These are phyloP conservation scores for Cryptosporidium ryanae DNA, from an alignment of 169 alveolate genomes.

Conservation along the genomic window DNA sequence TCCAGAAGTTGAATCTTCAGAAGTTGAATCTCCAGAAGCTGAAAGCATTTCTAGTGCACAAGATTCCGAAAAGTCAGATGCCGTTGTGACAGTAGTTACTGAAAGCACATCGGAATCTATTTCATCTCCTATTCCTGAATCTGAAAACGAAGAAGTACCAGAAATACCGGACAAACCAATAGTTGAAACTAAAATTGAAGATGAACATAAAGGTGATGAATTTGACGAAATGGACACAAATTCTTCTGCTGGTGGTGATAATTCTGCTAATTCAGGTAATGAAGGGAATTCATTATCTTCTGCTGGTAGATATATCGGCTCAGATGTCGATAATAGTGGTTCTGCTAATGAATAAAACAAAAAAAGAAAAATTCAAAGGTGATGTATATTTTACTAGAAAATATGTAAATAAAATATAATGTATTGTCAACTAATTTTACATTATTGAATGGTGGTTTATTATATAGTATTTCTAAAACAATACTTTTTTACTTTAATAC, in stretches of 20 bases:
- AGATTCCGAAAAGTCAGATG: too few relatives aligned
- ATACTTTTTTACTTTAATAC: too few relatives aligned
- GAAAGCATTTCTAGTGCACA: too few relatives aligned
- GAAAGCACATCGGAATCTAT: too few relatives aligned
- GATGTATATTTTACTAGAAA: background rate
- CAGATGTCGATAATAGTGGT: conserved; percentile 70
- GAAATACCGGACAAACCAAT: background rate
- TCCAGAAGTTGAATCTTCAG: too few relatives aligned
- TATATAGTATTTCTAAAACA: too few relatives aligned
- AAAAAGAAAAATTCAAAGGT: background rate
- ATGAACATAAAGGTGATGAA: background rate
- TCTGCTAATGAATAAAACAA: background rate
- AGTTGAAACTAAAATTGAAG: background rate
- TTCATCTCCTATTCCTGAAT: too few relatives aligned
- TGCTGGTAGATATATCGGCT: conserved; percentile 49
- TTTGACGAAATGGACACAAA: background rate
- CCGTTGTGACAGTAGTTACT: too few relatives aligned
- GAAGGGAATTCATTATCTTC: background rate
- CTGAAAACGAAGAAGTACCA: background rate
- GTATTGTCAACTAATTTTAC: too few relatives aligned
- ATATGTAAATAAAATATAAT: too few relatives aligned
- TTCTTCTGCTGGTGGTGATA: background rate
- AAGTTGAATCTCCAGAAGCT: too few relatives aligned
- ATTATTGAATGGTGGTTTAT: too few relatives aligned
- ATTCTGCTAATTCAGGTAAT: background rate